Evolutionary conservation across 192 early-diverging fungal species (phyloP).

Genomic region (Polychytrium aggregatum): DNA sequence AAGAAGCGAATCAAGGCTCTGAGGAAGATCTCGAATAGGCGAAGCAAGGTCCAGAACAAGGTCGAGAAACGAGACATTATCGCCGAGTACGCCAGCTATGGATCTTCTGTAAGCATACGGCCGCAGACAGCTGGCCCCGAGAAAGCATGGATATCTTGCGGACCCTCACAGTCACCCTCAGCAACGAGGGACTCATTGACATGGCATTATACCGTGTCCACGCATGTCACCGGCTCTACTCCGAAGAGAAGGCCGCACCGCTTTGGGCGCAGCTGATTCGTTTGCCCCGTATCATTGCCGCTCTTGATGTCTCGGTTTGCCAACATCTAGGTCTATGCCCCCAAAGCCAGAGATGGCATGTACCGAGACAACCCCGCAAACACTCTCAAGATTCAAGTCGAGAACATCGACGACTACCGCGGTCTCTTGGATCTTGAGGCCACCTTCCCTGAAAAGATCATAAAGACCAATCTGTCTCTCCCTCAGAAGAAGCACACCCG

Average conservation of each 20-base stretch:
- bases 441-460: conserved; percentile 16
- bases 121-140: too few relatives aligned
- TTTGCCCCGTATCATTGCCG: too few relatives aligned
- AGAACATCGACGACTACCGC: conserved; percentile 21
- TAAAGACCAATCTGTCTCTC: conserved; percentile 17
- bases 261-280: too few relatives aligned
- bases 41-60: conserved; percentile 29
- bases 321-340: conserved; percentile 46
- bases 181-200: too few relatives aligned
- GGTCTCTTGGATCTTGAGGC: conserved; percentile 23
- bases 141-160: too few relatives aligned
- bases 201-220: too few relatives aligned
- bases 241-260: too few relatives aligned
- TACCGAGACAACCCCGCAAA: conserved; percentile 25
- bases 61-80: conserved; percentile 44
- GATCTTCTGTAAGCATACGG: too few relatives aligned
- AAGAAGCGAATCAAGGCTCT: conserved; percentile 32
- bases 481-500: conserved; percentile 10
- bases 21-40: conserved; percentile 31
- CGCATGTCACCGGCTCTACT: too few relatives aligned
- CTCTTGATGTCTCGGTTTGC: too few relatives aligned
- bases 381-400: conserved; percentile 19
- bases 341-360: conserved; percentile 41
- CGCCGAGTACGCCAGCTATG: conserved; percentile 41
- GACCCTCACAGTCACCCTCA: too few relatives aligned